phyloP scores from a whole-genome alignment of 768 basidiomycete genomes.

The Suillus placidus region DNA sequence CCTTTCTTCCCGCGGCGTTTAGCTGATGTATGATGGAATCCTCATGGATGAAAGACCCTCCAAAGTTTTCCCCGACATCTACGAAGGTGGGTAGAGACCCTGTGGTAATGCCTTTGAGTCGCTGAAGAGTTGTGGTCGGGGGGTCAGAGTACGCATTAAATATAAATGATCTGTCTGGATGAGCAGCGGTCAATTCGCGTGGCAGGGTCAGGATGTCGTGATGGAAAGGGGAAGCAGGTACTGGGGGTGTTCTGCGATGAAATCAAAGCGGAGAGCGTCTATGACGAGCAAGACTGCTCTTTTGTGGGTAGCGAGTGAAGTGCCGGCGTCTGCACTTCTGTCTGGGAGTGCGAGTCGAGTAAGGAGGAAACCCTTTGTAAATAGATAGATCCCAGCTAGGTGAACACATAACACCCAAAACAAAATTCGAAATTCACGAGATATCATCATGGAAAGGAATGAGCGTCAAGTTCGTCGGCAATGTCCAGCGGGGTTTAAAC shows the following conservation, averaged over 20 bases:
- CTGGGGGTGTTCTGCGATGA: slow-evolving; percentile 66
- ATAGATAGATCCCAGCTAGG: slow-evolving; percentile 80
- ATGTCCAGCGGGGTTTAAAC: too few relatives aligned
- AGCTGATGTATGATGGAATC: slow-evolving; percentile 87
- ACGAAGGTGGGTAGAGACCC: slow-evolving; percentile 96
- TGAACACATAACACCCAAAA: slow-evolving; percentile 71
- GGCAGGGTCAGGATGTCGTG: slow-evolving; percentile 86
- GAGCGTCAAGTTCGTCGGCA: too few relatives aligned
- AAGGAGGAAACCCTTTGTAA: slow-evolving; percentile 90
- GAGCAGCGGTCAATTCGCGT: slow-evolving; percentile 58
- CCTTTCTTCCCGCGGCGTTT: slow-evolving; percentile 57
- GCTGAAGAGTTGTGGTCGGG: slow-evolving; percentile 92
- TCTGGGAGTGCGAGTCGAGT: slow-evolving; percentile 52
- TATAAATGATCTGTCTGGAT: slow-evolving; percentile 78
- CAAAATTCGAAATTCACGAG: slow-evolving; percentile 35
- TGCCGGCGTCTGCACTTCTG: slow-evolving; percentile 38
- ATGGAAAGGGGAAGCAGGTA: slow-evolving; percentile 66
- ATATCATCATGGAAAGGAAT: slow-evolving; percentile 17
- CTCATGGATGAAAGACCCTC: slow-evolving; percentile 81
- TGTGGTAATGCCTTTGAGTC: slow-evolving; percentile 93
- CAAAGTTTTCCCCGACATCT: slow-evolving; percentile 92
- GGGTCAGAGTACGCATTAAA: slow-evolving; percentile 93
- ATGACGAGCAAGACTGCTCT: slow-evolving; percentile 86
- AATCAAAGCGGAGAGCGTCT: slow-evolving; percentile 93
- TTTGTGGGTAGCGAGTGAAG: slow-evolving; percentile 60